phyloP scores from a whole-genome alignment of 2,329 filamentous ascomycete genomes.

The Plenodomus tracheiphilus region DNA sequence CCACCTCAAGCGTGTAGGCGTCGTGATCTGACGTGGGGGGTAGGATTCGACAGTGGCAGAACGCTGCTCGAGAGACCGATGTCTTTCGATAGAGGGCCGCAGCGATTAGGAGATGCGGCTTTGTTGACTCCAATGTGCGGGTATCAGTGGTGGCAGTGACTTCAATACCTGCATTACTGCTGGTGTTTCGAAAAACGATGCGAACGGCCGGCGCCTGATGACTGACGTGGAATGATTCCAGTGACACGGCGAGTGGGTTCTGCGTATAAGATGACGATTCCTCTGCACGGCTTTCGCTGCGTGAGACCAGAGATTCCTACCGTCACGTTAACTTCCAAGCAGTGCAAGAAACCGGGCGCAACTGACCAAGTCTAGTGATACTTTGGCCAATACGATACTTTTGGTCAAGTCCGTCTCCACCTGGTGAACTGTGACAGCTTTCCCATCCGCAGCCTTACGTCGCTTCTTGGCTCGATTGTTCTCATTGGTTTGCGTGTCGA shows the following conservation, averaged over 20 bases:
- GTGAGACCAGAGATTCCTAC: constrained; percentile 5
- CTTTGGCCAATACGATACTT: constrained; percentile 35
- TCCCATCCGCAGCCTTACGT: constrained; percentile 25
- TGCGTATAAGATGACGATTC: constrained; percentile 1
- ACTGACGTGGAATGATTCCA: constrained; percentile 25
- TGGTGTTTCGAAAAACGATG: constrained; percentile 21
- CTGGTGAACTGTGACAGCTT: constrained; percentile 1
- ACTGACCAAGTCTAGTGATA: constrained; percentile 33
- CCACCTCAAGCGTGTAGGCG: constrained; percentile 22
- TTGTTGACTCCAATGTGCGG: constrained; percentile 20
- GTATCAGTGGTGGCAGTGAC: constrained; percentile 22
- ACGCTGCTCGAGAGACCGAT: constrained; percentile 24
- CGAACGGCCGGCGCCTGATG: constrained; percentile 11
- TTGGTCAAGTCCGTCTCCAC: constrained; percentile 15
- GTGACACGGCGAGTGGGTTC: constrained; percentile 17
- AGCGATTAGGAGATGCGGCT: constrained; percentile 25
- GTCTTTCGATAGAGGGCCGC: constrained; percentile 20
- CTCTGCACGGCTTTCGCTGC: constrained; percentile 1
- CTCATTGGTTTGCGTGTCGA: constrained; percentile 1
- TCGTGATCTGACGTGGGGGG: constrained; percentile 5
- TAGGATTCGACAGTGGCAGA: constrained; percentile 27
- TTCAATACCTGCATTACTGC: constrained; percentile 15
- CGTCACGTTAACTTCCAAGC: constrained; percentile 4
- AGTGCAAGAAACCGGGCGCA: not conserved
- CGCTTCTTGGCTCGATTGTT: constrained; percentile 31